A percentile compares a stretch with the other conserved stretches of the same genome.
Conservation (phyloP, 2,329 filamentous ascomycete species). For the Botrytis paeoniae region DNA sequence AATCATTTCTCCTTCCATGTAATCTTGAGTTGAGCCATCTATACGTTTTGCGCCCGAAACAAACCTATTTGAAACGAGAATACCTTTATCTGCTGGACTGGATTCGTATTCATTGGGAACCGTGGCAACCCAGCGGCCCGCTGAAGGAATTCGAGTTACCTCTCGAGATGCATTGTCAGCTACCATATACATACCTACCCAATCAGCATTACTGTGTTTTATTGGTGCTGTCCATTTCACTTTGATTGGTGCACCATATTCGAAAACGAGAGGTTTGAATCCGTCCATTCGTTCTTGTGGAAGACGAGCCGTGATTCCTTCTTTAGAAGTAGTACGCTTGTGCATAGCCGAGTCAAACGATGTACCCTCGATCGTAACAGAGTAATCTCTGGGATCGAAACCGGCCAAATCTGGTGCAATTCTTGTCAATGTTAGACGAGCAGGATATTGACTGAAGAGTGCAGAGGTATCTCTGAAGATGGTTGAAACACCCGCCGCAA, state of each 20-base stretch:
- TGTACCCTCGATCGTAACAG: slow-evolving; percentile 68
- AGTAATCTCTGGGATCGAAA: slow-evolving; percentile 76
- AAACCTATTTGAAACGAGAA: slow-evolving; percentile 65
- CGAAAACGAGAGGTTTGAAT: slow-evolving; percentile 73
- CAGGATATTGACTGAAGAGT: slow-evolving; percentile 85
- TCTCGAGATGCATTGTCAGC: slow-evolving; percentile 88
- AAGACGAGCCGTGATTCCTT: slow-evolving; percentile 66
- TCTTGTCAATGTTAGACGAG: slow-evolving; percentile 77
- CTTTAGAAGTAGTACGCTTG: slow-evolving; percentile 68
- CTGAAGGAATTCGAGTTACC: slow-evolving; percentile 76
- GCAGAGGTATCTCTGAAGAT: slow-evolving; percentile 85
- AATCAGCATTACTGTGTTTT: slow-evolving; percentile 86
- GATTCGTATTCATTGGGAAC: slow-evolving; percentile 74
- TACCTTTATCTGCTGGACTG: slow-evolving; percentile 69
- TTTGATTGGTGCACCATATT: slow-evolving; percentile 86
- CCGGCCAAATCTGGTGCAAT: slow-evolving; percentile 78
- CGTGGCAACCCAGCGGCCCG: slow-evolving; percentile 86
- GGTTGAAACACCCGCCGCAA: slow-evolving; percentile 80
- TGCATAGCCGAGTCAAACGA: slow-evolving; percentile 47
- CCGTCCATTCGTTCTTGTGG: slow-evolving; percentile 58
- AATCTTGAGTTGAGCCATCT: slow-evolving; percentile 52
- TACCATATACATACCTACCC: slow-evolving; percentile 95
- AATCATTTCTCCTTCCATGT: slow-evolving; percentile 75
- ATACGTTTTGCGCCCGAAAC: slow-evolving; percentile 44
- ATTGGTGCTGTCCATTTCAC: slow-evolving; percentile 87